Conservation (phyloP, 208 protist genomes). For the Lotmaria passim region DNA sequence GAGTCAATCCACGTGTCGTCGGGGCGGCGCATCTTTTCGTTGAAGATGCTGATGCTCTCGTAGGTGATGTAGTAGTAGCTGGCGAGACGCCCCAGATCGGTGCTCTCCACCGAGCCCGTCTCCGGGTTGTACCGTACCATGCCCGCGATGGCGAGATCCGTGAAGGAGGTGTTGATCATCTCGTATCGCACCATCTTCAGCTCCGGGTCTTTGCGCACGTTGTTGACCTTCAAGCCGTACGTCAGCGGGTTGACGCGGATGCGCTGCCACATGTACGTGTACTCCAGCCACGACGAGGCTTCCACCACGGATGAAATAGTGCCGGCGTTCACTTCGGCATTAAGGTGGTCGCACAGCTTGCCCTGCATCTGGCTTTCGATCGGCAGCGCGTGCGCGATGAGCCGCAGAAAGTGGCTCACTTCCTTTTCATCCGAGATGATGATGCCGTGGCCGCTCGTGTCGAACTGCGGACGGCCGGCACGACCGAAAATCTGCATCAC, state of each 20-base stretch:
- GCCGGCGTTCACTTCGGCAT: conserved; percentile 98
- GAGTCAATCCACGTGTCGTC: conserved; percentile 86
- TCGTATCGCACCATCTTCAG: conserved; percentile 92
- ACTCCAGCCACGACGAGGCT: conserved; percentile 96
- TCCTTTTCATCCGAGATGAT: conserved; percentile 98
- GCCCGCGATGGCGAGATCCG: conserved; percentile 91
- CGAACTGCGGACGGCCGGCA: conserved; percentile 98
- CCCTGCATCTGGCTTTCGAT: conserved; percentile 97
- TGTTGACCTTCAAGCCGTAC: conserved; percentile 95
- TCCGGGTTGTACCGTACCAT: conserved; percentile 98
- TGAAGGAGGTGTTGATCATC: conserved; percentile 95
- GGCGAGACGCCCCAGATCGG: conserved; percentile 96
- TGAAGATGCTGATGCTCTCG: conserved; percentile 96
- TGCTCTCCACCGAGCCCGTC: conserved; percentile 95
- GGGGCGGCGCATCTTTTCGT: conserved; percentile 87
- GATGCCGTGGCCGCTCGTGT: conserved; percentile 97
- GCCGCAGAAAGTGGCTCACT: conserved; percentile 94
- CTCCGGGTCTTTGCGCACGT: conserved; percentile 92
- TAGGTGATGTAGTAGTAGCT: conserved; percentile 98
- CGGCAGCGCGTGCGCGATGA: conserved; percentile 94
- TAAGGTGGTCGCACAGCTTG: conserved; percentile 97
- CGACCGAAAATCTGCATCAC: conserved; percentile 99
- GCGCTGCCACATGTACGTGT: conserved; percentile 98
- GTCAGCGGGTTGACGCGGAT: conserved; percentile 96
- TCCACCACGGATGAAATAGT: conserved; percentile 97